These are phyloP conservation scores for Cryptococcus deneoformans DNA, from an alignment of 1,284 basidiomycete genomes.

Conservation along the genomic window DNA sequence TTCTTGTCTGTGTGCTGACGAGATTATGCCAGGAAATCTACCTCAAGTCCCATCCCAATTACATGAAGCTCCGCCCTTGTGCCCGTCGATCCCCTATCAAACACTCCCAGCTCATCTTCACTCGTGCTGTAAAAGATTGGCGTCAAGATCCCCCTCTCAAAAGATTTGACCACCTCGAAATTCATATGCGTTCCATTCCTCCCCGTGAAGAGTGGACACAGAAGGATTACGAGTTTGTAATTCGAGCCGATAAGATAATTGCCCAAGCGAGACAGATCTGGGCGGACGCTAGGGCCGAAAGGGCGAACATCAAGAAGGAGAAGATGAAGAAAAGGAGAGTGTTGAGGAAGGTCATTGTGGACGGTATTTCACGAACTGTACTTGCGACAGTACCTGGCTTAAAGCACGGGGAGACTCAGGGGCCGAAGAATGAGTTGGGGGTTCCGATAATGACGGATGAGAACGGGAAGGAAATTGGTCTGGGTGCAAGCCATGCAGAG, in stretches of 20 bases:
- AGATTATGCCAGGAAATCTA: slow-evolving; percentile 1
- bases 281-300: not conserved
- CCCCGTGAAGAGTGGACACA: slow-evolving; percentile 16
- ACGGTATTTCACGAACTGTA: slow-evolving; percentile 2
- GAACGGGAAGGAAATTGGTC: not conserved
- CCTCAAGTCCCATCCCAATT: not conserved
- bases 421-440: slow-evolving; percentile 13
- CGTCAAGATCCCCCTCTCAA: not conserved
- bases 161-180: not conserved
- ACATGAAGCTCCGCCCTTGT: not conserved
- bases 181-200: slow-evolving; percentile 15
- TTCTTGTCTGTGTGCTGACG: not conserved
- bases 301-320: not conserved
- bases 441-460: slow-evolving; percentile 4
- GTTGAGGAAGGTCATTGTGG: not conserved
- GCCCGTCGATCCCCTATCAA: not conserved
- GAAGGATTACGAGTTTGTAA: slow-evolving; percentile 24
- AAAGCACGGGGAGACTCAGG: slow-evolving; percentile 9
- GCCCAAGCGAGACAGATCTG: not conserved
- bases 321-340: not conserved
- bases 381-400: slow-evolving; percentile 16
- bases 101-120: slow-evolving; percentile 11
- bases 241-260: slow-evolving; percentile 13
- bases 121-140: slow-evolving; percentile 11
- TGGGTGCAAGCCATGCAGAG: not conserved